These are phyloP conservation scores for Phytopythium aichiense DNA, from an alignment of 352 stramenopile genomes.

Conservation along the genomic window DNA sequence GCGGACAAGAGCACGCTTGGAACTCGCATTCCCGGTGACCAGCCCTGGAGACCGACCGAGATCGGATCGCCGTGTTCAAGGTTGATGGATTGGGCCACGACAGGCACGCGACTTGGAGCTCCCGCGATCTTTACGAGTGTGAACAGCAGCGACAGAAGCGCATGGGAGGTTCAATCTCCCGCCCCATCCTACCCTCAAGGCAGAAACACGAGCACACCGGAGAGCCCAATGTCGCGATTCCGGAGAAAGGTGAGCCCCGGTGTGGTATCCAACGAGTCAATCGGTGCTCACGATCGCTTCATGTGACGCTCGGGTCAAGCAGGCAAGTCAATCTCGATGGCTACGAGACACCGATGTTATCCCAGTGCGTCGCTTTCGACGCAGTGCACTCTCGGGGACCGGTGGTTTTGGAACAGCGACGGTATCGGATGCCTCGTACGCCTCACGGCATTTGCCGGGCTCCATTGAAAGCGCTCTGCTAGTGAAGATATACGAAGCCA, in stretches of 20 bases:
- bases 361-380: background rate
- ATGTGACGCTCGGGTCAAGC: background rate
- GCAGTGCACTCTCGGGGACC: background rate
- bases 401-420: background rate
- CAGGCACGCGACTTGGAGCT: background rate
- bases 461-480: constrained; percentile 21
- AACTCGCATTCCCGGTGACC: too few species aligned
- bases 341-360: background rate
- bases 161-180: background rate
- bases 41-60: too few species aligned
- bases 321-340: background rate
- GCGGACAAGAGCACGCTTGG: background rate
- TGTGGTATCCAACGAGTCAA: too few species aligned
- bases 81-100: too few species aligned
- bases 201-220: background rate
- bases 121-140: background rate
- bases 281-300: too few species aligned
- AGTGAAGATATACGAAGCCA: constrained; percentile 39
- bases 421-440: too few species aligned
- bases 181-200: background rate
- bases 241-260: constrained; percentile 25
- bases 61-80: too few species aligned
- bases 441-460: background rate
- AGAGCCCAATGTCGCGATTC: constrained; percentile 45
- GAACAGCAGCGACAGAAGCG: too few species aligned